Evolutionary conservation across 2,329 filamentous ascomycete species (phyloP).

Genomic region (Aspergillus sp.): DNA sequence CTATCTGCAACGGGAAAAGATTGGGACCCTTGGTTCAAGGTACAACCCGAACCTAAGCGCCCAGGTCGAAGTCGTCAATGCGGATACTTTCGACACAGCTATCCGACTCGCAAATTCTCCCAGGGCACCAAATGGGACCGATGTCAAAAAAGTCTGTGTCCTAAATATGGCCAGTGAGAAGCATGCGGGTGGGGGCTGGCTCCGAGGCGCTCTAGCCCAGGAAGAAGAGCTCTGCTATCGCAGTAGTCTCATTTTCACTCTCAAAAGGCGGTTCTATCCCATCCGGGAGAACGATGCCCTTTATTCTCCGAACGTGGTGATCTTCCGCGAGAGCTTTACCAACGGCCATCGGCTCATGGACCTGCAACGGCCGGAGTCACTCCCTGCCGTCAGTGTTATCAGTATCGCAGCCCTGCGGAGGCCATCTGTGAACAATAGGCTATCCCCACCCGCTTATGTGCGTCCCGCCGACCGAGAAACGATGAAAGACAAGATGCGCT

Average conservation of each 20-base stretch:
- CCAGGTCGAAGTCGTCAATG: slow-evolving; percentile 52
- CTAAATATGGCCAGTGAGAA: slow-evolving; percentile 64
- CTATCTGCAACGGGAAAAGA: slow-evolving; percentile 34
- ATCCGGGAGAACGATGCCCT: slow-evolving; percentile 50
- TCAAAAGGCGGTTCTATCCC: slow-evolving; percentile 52
- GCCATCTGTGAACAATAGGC: slow-evolving; percentile 32
- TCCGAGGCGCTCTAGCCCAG: slow-evolving; percentile 61
- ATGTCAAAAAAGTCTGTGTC: slow-evolving; percentile 51
- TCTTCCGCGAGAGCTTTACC: slow-evolving; percentile 54
- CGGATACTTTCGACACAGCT: slow-evolving; percentile 59
- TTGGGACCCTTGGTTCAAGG: slow-evolving; percentile 39
- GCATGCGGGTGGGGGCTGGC: slow-evolving; percentile 62
- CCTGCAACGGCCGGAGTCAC: slow-evolving; percentile 26
- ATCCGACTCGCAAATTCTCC: slow-evolving; percentile 34
- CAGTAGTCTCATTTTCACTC: slow-evolving; percentile 42
- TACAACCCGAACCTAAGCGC: slow-evolving; percentile 44
- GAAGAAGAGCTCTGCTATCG: slow-evolving; percentile 69
- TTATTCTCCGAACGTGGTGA: slow-evolving; percentile 59
- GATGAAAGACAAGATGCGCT: slow-evolving; percentile 62
- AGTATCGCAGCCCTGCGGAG: slow-evolving; percentile 56
- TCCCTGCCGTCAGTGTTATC: slow-evolving; percentile 58
- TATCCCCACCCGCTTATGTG: slow-evolving; percentile 34
- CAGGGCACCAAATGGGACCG: slow-evolving; percentile 19
- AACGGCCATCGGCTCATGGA: slow-evolving; percentile 49
- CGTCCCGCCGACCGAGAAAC: slow-evolving; percentile 46